Evolutionary conservation across 129 eudicot genomes (phyloP).

Genomic region (Smallanthus sonchifolius): DNA sequence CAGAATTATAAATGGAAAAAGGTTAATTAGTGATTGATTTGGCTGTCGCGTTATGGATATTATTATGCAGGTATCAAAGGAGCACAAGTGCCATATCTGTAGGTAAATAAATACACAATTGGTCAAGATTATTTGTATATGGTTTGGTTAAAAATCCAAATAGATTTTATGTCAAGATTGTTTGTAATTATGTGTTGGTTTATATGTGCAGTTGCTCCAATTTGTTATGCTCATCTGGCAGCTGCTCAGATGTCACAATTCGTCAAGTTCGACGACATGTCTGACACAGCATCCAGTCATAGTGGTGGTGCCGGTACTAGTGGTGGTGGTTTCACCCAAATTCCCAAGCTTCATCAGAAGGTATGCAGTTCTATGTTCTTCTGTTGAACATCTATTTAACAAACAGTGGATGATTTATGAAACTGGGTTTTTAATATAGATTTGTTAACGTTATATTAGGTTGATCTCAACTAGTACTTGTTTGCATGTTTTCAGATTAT

Average conservation of each 20-base stretch:
- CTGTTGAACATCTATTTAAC: too few relatives aligned
- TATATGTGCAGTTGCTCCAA: slow-evolving; percentile 74
- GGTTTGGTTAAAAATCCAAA: not conserved
- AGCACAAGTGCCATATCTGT: slow-evolving; percentile 77
- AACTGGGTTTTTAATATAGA: too few relatives aligned
- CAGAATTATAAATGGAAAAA: not conserved
- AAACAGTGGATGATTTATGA: too few relatives aligned
- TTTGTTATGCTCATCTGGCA: slow-evolving; percentile 85
- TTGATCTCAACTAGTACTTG: too few relatives aligned
- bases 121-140: not conserved
- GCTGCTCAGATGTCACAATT: slow-evolving; percentile 71
- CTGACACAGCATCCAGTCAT: slow-evolving; percentile 59
- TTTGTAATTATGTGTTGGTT: not conserved
- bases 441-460: too few relatives aligned
- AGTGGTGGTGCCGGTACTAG: slow-evolving; percentile 52
- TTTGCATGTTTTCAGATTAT: too few relatives aligned
- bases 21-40: too few relatives aligned
- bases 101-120: slow-evolving; percentile 28
- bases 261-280: slow-evolving; percentile 65
- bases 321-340: slow-evolving; percentile 42
- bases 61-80: slow-evolving; percentile 56
- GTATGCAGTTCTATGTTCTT: slow-evolving; percentile 82
- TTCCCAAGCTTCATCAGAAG: slow-evolving; percentile 51
- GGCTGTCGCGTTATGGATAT: too few relatives aligned
- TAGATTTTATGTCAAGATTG: not conserved